Base-by-base conservation (phyloP, 495 filamentous ascomycete genomes). In the Bryoglossum gracile region DNA sequence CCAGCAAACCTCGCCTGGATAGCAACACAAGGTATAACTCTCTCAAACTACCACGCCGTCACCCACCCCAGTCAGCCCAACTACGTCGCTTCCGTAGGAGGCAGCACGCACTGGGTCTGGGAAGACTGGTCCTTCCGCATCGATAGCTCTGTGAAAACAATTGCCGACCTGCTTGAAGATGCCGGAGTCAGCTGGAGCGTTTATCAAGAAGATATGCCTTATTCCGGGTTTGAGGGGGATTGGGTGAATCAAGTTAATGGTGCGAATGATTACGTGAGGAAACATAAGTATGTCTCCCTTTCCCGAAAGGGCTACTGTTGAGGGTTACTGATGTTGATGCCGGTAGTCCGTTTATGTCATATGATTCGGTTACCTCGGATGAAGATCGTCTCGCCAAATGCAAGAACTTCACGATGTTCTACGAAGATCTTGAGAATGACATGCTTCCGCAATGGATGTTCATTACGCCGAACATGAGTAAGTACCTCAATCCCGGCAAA, bases 401-500 rank as follows among this genome's bases (percentile, higher is more conserved):
- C 64, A 86, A 87, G 70, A 86, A 83, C 61, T 73, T 86, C 53
- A 81, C 79, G 19, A 62, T 60, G 50, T 85, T 87, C 57, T 62
- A 74, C 25, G 58, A 72, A 13, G 83, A 86, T 50, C 62, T 86
- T 23, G 62, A 68, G 35, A 65, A 69, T 46, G 57, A 76, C 34
- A 67, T 64, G 19, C 68, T 88, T 8, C 83, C 83, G 11, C 84
- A 87, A 61, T 38, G 33, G 32, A 72, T 77, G 53, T 86, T 87
- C 60, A 77, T 86, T 45, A 87, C 83, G 8, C 84, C 84, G 3
- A 87, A 87, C 68, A 86, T 87, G 83, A 77, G 73, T 53, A 69
- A 69, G 46, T 56, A 14, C 13, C 43, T 22, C 80, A 18, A 19
- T 48, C 17, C 43, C 18, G 17, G 6, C 17, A 5, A 6, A 5